Evolutionary conservation across 139 green algal genomes (phyloP).

Genomic region (Volvox reticuliferus): DNA sequence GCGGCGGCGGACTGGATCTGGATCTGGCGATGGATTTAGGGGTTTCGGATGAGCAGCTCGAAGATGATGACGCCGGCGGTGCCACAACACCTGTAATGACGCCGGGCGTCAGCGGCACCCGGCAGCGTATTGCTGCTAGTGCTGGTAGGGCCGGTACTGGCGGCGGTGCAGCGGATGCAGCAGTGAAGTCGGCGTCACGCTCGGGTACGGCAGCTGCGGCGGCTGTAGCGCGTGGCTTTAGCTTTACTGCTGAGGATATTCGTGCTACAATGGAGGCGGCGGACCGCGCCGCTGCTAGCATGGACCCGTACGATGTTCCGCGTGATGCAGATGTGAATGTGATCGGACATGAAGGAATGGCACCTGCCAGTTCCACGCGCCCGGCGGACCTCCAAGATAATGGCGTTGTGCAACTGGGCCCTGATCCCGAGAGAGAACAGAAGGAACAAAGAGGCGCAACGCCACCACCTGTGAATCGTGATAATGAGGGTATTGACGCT

Average conservation of each 20-base stretch:
- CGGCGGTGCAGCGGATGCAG: not conserved
- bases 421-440: too few relatives aligned
- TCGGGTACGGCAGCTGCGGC: not conserved
- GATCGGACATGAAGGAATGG: too few relatives aligned
- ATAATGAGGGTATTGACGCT: too few relatives aligned
- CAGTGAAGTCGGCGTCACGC: not conserved
- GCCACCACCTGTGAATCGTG: too few relatives aligned
- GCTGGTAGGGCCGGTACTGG: not conserved
- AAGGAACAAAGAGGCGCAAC: too few relatives aligned
- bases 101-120: not conserved
- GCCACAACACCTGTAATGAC: not conserved
- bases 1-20: slow-evolving; percentile 7
- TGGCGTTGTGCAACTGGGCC: too few relatives aligned
- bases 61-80: not conserved
- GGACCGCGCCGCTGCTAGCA: not conserved
- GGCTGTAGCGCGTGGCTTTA: not conserved
- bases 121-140: not conserved
- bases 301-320: slow-evolving; percentile 10
- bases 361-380: too few relatives aligned
- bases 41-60: not conserved
- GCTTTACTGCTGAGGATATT: slow-evolving; percentile 18
- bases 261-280: not conserved
- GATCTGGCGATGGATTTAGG: slow-evolving; percentile 14
- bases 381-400: too few relatives aligned
- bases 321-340: not conserved